These are phyloP conservation scores for Cryphonectria radicalis DNA, from an alignment of 2,329 filamentous ascomycete genomes.

Conservation along the genomic window DNA sequence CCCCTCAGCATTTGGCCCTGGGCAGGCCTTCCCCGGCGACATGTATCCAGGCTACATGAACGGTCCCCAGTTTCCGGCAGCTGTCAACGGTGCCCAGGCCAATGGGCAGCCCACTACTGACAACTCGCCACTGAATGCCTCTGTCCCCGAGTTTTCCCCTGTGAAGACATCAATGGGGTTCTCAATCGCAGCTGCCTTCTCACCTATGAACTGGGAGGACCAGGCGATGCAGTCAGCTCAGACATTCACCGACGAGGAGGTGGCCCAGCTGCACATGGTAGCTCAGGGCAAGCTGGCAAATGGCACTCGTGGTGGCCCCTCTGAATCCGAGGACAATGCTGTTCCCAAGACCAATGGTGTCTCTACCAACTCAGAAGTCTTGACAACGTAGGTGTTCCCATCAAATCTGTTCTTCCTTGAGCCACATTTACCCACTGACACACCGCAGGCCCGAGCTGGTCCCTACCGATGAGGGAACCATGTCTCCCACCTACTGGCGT, in stretches of 20 bases:
- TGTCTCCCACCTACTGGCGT: constrained; percentile 20
- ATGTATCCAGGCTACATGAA: constrained; percentile 40
- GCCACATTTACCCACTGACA: constrained; percentile 20
- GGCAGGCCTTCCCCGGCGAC: constrained; percentile 23
- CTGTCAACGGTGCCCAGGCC: constrained; percentile 39
- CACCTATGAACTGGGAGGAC: constrained; percentile 13
- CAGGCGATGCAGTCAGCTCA: constrained; percentile 38
- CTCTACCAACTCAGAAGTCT: constrained; percentile 12
- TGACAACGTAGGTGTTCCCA: constrained; percentile 17
- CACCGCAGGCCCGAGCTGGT: constrained; percentile 23
- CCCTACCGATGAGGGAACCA: constrained; percentile 20
- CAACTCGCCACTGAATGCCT: constrained; percentile 62
- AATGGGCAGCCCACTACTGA: constrained; percentile 46
- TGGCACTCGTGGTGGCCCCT: constrained; percentile 10
- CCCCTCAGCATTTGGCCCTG: constrained; percentile 19
- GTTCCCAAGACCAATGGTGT: constrained; percentile 24
- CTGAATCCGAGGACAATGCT: constrained; percentile 10
- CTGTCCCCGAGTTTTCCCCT: constrained; percentile 66
- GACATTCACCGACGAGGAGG: constrained; percentile 38
- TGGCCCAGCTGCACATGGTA: constrained; percentile 38
- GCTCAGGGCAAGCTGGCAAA: constrained; percentile 26
- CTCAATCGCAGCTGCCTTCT: neutral
- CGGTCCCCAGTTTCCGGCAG: constrained; percentile 30
- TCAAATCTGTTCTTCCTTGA: neutral
- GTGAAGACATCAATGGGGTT: constrained; percentile 19